A percentile compares a stretch with the other conserved stretches of the same genome.
These are phyloP conservation scores for Fraxinus paxiana DNA, from an alignment of 305 asterid genomes.

Conservation along the genomic window DNA sequence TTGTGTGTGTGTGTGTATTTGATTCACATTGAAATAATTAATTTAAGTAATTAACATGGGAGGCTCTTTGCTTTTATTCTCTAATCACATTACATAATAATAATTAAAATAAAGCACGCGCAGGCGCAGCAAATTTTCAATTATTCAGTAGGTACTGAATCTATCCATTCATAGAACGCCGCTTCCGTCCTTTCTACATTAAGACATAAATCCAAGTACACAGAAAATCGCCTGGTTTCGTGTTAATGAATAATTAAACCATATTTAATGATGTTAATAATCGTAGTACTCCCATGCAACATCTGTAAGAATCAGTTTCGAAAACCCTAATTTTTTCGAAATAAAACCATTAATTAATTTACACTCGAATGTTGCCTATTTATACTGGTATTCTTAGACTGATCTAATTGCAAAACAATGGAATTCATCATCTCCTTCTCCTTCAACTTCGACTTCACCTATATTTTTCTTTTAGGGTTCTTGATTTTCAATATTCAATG, in stretches of 20 bases:
- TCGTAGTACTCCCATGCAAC: constrained; percentile 16
- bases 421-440: not conserved
- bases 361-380: constrained; percentile 17
- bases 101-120: constrained; percentile 28
- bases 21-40: constrained; percentile 7
- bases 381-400: constrained; percentile 16
- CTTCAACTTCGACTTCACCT: not conserved
- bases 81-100: not conserved
- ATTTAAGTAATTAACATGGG: constrained; percentile 7
- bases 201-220: constrained; percentile 12
- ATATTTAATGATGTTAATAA: not conserved
- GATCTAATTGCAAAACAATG: not conserved
- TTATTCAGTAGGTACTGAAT: constrained; percentile 5
- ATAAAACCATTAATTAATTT: not conserved
- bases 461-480: constrained; percentile 23
- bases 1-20: not conserved
- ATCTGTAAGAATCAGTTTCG: constrained; percentile 3
- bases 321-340: not conserved
- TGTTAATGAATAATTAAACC: not conserved
- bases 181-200: constrained; percentile 17
- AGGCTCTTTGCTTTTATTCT: not conserved
- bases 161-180: constrained; percentile 18
- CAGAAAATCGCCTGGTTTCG: not conserved
- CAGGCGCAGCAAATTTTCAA: constrained; percentile 17
- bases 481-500: constrained; percentile 19